phyloP scores from a whole-genome alignment of 139 green algal species.

The Spirogloea muscicola region DNA sequence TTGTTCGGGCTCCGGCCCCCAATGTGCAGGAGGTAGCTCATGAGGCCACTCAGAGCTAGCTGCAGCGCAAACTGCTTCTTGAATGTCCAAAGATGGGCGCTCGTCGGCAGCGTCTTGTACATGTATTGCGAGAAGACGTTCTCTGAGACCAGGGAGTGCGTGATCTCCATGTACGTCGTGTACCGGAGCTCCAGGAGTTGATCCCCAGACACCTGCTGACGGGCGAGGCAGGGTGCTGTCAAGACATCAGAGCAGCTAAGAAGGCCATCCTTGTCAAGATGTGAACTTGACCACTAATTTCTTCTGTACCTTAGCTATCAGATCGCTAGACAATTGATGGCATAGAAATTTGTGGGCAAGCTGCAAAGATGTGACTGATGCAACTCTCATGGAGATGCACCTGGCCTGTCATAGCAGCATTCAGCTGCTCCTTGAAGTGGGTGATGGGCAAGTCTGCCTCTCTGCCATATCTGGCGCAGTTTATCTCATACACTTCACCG shows the following conservation, averaged over 20 bases:
- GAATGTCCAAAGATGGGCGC: constrained; percentile 87
- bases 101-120: constrained; percentile 90
- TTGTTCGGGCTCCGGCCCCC: constrained; percentile 79
- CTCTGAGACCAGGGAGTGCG: constrained; percentile 68
- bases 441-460: constrained; percentile 87
- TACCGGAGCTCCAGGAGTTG: constrained; percentile 50
- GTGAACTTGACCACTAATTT: too few species aligned
- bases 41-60: constrained; percentile 72
- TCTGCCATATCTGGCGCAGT: constrained; percentile 82
- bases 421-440: constrained; percentile 65
- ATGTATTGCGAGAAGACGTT: constrained; percentile 90
- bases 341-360: too few species aligned
- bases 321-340: too few species aligned
- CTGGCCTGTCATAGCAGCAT: constrained; percentile 20
- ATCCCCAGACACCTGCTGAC: constrained; percentile 26
- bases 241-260: too few species aligned
- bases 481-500: constrained; percentile 87
- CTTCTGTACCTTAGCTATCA: too few species aligned
- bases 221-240: too few species aligned
- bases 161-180: constrained; percentile 63
- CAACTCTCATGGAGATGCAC: too few species aligned
- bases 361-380: too few species aligned
- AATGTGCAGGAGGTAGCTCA: constrained; percentile 73
- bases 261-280: too few species aligned
- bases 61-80: constrained; percentile 85